These are phyloP conservation scores for Pleurotus platypus DNA, from an alignment of 768 basidiomycete genomes.

Conservation along the genomic window DNA sequence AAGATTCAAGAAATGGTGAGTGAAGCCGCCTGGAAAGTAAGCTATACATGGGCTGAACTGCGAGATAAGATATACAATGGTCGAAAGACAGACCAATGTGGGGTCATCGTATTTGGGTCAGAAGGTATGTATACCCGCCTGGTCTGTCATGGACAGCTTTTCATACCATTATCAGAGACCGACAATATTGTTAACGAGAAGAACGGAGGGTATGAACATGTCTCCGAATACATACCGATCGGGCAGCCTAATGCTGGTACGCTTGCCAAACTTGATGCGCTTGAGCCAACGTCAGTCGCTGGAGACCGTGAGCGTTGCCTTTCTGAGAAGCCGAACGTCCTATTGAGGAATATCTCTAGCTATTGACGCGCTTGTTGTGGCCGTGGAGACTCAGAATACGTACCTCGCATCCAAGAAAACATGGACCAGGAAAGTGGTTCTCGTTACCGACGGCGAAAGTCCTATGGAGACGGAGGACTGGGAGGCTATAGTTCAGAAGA, in stretches of 20 bases:
- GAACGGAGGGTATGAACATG: conserved; percentile 70
- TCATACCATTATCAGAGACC: conserved; percentile 42
- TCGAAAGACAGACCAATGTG: conserved; percentile 91
- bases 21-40: not conserved
- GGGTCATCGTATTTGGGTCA: conserved; percentile 85
- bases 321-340: not conserved
- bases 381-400: conserved; percentile 69
- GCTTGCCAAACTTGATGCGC: conserved; percentile 59
- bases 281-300: conserved; percentile 48
- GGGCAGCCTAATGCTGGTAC: conserved; percentile 62
- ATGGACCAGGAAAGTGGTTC: conserved; percentile 81
- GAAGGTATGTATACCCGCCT: conserved; percentile 40
- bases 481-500: conserved; percentile 62
- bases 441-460: conserved; percentile 84
- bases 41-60: conserved; percentile 1
- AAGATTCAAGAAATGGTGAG: conserved; percentile 89
- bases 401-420: conserved; percentile 70
- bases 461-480: conserved; percentile 74
- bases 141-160: not conserved
- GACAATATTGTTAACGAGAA: conserved; percentile 58
- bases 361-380: conserved; percentile 85
- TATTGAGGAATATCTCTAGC: conserved; percentile 38
- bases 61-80: conserved; percentile 76
- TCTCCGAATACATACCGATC: conserved; percentile 68
- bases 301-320: conserved; percentile 60